phyloP scores from a whole-genome alignment of 2,329 filamentous ascomycete genomes.

The Neofusicoccum laricinum region DNA sequence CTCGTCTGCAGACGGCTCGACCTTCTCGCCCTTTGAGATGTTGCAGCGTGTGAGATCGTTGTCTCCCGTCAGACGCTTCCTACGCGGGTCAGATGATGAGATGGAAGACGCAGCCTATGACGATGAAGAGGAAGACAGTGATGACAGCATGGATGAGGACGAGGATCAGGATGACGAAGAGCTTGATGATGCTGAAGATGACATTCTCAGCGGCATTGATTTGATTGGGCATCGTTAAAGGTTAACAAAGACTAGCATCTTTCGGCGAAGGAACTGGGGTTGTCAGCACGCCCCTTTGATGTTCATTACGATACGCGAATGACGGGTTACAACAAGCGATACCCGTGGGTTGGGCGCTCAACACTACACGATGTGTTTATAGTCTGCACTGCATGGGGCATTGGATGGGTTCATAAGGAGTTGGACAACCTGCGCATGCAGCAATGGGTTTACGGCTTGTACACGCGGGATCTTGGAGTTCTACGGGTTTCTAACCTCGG shows the following conservation, averaged over 20 bases:
- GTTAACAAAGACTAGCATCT: background rate
- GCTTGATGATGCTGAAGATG: conserved; percentile 23
- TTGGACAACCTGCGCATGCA: background rate
- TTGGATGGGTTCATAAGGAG: background rate
- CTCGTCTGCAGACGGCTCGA: conserved; percentile 30
- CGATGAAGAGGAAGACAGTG: conserved; percentile 34
- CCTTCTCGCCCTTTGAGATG: conserved; percentile 45
- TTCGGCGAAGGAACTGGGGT: background rate
- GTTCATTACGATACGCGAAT: background rate
- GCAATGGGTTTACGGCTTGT: background rate
- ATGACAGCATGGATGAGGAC: conserved; percentile 30
- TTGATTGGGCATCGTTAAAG: conserved; percentile 36
- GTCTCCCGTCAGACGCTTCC: conserved; percentile 45
- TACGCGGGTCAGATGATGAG: conserved; percentile 30
- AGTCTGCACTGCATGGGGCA: background rate
- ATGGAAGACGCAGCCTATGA: conserved; percentile 29
- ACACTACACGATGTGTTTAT: background rate
- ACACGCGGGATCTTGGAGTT: background rate
- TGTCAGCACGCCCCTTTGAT: background rate
- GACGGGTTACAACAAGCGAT: background rate
- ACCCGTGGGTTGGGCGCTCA: background rate
- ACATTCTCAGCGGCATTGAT: conserved; percentile 26
- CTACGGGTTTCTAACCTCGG: background rate
- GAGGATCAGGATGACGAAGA: conserved; percentile 26
- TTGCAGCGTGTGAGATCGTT: conserved; percentile 45